A percentile compares a stretch with the other conserved stretches of the same genome.
Evolutionary conservation across 805 yeast genomes (phyloP).

Genomic region (Huiozyma naganishii): DNA sequence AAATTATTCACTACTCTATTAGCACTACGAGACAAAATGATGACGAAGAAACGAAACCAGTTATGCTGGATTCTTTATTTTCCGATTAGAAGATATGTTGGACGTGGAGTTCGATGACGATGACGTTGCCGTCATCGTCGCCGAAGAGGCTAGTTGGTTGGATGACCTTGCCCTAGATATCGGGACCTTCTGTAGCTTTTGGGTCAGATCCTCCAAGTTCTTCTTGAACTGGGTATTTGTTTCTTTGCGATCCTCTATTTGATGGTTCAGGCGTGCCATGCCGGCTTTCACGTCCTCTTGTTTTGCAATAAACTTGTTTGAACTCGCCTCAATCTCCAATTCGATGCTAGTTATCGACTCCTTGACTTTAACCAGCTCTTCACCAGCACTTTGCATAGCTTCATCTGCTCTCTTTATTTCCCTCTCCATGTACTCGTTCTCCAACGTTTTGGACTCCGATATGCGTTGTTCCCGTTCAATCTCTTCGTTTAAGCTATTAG

Average conservation of each 20-base stretch:
- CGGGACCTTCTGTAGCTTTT: too few species aligned
- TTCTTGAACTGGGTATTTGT: neutral
- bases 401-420: conserved; percentile 46
- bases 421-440: conserved; percentile 49
- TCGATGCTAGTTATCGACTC: conserved; percentile 9
- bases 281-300: too few species aligned
- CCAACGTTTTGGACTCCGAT: conserved; percentile 40
- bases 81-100: neutral
- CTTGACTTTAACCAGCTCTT: conserved; percentile 17
- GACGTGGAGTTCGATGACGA: too few species aligned
- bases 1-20: too few species aligned
- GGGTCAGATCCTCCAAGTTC: neutral
- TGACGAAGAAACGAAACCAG: neutral
- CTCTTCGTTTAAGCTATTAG: conserved; percentile 37
- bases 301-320: too few species aligned
- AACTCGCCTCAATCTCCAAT: conserved; percentile 6
- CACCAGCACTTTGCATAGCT: conserved; percentile 37
- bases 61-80: neutral
- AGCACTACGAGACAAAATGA: too few species aligned
- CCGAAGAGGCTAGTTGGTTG: too few species aligned
- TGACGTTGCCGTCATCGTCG: too few species aligned
- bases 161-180: too few species aligned
- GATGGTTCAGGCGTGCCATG: too few species aligned
- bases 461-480: conserved; percentile 35
- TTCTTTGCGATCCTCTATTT: too few species aligned